Percentiles rank a stretch among this genome's conserved stretches.
Evolutionary conservation across 805 yeast species (phyloP).

Genomic region (Myxozyma geophila): DNA sequence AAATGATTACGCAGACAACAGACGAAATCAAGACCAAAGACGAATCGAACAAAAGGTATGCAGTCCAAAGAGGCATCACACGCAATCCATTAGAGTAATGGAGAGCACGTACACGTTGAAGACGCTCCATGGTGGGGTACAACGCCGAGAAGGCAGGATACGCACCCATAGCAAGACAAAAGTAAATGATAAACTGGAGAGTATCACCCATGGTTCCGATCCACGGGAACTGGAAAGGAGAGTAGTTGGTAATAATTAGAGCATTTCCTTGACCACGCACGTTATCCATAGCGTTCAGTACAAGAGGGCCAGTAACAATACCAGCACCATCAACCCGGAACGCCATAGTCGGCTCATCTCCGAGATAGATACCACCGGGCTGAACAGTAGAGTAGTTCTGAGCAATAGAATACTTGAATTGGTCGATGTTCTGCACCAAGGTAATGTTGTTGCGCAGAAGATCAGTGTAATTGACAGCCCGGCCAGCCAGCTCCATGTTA

Average conservation of each 20-base stretch:
- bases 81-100: slow-evolving; percentile 48
- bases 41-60: slow-evolving; percentile 42
- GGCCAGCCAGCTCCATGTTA: slow-evolving; percentile 18
- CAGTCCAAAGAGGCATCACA: slow-evolving; percentile 45
- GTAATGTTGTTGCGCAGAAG: slow-evolving; percentile 23
- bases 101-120: slow-evolving; percentile 45
- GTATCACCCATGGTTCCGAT: slow-evolving; percentile 43
- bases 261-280: slow-evolving; percentile 41
- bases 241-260: slow-evolving; percentile 41
- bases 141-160: slow-evolving; percentile 46
- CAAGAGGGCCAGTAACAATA: slow-evolving; percentile 38
- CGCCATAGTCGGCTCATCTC: slow-evolving; percentile 40
- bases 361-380: slow-evolving; percentile 45
- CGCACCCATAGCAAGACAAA: slow-evolving; percentile 46
- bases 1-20: slow-evolving; percentile 40
- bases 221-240: slow-evolving; percentile 46
- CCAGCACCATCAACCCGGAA: slow-evolving; percentile 40
- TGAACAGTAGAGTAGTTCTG: slow-evolving; percentile 38
- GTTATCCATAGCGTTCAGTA: slow-evolving; percentile 43
- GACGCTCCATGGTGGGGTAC: slow-evolving; percentile 46
- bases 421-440: slow-evolving; percentile 35
- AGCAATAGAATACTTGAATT: slow-evolving; percentile 37
- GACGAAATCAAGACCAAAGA: slow-evolving; percentile 38
- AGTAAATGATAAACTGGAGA: slow-evolving; percentile 45
- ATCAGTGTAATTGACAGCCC: slow-evolving; percentile 16